These are phyloP conservation scores for Notholithocarpus densiflorus DNA, from an alignment of 306 rosid species.

Conservation along the genomic window DNA sequence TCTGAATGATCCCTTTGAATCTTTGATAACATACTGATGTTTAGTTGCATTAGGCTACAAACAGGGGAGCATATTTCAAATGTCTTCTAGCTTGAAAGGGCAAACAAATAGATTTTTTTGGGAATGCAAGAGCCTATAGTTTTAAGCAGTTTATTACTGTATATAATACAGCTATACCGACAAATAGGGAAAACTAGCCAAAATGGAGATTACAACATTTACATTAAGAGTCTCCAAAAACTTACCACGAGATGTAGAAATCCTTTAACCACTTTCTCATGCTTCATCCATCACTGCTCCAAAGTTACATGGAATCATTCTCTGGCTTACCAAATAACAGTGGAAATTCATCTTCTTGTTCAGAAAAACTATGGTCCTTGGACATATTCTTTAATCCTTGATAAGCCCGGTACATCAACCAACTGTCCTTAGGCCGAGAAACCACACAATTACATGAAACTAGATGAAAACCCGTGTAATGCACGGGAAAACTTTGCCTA, in stretches of 20 bases:
- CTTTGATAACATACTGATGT: background rate
- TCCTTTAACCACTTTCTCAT: no score
- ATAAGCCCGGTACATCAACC: slow-evolving; percentile 91
- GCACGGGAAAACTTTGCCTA: no score
- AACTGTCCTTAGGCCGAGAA: slow-evolving; percentile 78
- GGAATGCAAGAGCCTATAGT: slow-evolving; percentile 25
- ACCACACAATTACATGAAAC: slow-evolving; percentile 59
- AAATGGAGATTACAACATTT: no score
- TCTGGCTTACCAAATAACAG: no score
- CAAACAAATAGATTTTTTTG: slow-evolving; percentile 25
- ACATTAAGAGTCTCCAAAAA: no score
- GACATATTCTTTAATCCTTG: slow-evolving; percentile 57
- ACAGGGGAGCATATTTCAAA: slow-evolving; percentile 27
- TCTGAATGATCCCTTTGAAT: background rate
- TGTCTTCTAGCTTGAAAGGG: slow-evolving; percentile 24
- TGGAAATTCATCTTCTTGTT: no score
- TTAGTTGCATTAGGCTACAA: slow-evolving; percentile 19
- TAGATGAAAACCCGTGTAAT: no score
- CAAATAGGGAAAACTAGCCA: no score
- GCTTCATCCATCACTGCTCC: no score
- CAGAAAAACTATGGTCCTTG: slow-evolving; percentile 3
- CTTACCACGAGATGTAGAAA: no score
- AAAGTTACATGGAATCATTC: no score
- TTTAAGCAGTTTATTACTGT: slow-evolving; percentile 32
- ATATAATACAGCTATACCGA: no score